These are phyloP conservation scores for Kwoniella europaea DNA, from an alignment of 768 basidiomycete genomes.

Conservation along the genomic window DNA sequence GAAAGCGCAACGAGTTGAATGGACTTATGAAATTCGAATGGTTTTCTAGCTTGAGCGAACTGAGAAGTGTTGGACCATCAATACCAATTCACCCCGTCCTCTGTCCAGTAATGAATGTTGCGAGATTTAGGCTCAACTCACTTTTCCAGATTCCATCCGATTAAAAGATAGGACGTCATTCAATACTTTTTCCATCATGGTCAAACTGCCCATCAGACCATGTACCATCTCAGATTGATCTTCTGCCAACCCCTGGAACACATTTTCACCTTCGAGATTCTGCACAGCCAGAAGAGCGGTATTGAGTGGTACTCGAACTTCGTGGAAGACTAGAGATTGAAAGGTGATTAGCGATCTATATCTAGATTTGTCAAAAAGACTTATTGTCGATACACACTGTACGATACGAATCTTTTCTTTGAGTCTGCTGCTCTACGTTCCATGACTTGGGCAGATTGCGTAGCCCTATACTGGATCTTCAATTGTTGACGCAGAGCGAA, in stretches of 20 bases:
- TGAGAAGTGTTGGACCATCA: no score
- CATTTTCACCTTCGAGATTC: conserved; percentile 82
- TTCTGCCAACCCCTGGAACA: conserved; percentile 64
- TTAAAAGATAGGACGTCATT: conserved; percentile 60
- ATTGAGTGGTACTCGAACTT: conserved; percentile 64
- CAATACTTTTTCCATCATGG: conserved; percentile 56
- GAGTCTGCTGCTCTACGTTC: conserved; percentile 75
- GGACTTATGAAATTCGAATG: conserved; percentile 62
- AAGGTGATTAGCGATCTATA: not conserved
- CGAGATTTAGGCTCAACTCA: no score
- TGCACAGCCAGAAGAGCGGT: conserved; percentile 79
- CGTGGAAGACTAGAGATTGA: conserved; percentile 59
- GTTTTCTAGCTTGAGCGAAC: conserved; percentile 64
- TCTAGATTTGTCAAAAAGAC: no score
- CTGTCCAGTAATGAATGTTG: no score
- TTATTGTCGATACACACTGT: conserved; percentile 34
- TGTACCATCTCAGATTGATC: conserved; percentile 86
- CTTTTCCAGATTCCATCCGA: conserved; percentile 57
- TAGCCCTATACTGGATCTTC: conserved; percentile 72
- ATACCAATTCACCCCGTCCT: no score
- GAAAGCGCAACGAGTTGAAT: conserved; percentile 60
- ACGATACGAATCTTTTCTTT: conserved; percentile 72
- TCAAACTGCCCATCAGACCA: conserved; percentile 63
- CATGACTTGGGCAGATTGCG: conserved; percentile 75
- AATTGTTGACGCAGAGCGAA: conserved; percentile 75